These are phyloP conservation scores for Monosporascus cannonballus DNA, from an alignment of 2,329 filamentous ascomycete species.

Conservation along the genomic window DNA sequence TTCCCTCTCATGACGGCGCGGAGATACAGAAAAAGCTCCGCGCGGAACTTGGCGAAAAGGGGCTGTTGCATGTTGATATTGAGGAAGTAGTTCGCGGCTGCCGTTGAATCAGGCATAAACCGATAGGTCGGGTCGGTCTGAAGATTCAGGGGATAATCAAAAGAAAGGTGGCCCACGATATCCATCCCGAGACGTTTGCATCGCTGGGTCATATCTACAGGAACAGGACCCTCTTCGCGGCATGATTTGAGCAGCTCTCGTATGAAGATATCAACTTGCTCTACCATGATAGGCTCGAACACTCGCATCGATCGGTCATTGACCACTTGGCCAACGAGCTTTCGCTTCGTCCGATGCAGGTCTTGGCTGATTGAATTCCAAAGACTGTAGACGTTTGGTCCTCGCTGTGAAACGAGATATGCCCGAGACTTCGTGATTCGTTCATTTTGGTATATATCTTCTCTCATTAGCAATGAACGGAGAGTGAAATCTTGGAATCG, in stretches of 20 bases:
- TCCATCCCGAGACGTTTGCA: constrained; percentile 3
- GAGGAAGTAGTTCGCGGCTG: neutral
- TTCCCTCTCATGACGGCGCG: too few relatives aligned
- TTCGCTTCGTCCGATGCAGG: constrained; percentile 3
- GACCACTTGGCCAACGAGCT: neutral
- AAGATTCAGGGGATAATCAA: constrained; percentile 1
- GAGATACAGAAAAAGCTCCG: too few relatives aligned
- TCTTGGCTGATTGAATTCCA: constrained; percentile 3
- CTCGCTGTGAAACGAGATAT: constrained; percentile 5
- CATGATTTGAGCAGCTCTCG: neutral
- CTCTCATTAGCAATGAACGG: neutral
- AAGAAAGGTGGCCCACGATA: constrained; percentile 2
- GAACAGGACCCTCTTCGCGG: neutral
- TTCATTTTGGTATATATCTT: constrained; percentile 8
- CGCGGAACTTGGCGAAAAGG: too few relatives aligned
- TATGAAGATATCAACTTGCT: constrained; percentile 2
- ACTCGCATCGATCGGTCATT: neutral
- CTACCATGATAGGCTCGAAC: constrained; percentile 1
- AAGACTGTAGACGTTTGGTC: neutral
- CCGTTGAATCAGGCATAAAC: neutral
- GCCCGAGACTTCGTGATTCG: constrained; percentile 3
- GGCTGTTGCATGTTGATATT: neutral
- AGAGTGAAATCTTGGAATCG: neutral
- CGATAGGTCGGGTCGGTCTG: neutral
- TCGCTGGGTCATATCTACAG: neutral